These are phyloP conservation scores for Trichoderma lentiforme DNA, from an alignment of 2,329 filamentous ascomycete genomes.

Conservation along the genomic window DNA sequence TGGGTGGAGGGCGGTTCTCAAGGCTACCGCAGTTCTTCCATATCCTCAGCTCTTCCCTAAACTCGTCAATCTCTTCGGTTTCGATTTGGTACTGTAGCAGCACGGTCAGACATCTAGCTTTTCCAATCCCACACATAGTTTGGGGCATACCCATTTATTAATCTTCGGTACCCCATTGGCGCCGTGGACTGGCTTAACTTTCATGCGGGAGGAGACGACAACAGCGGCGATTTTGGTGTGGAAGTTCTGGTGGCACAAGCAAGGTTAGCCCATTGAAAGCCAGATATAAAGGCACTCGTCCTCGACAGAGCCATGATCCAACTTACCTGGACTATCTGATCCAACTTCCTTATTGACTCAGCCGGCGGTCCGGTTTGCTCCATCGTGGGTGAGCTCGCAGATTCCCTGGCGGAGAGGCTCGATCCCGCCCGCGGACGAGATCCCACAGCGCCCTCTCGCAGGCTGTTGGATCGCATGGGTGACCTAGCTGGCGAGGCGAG, in stretches of 20 bases:
- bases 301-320: background rate
- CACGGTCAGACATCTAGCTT: background rate
- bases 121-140: background rate
- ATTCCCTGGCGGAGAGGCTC: slow-evolving; percentile 40
- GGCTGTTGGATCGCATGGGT: slow-evolving; percentile 61
- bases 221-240: slow-evolving; percentile 83
- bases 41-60: slow-evolving; percentile 72
- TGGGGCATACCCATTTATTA: slow-evolving; percentile 77
- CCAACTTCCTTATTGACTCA: slow-evolving; percentile 75
- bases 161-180: slow-evolving; percentile 53
- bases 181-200: slow-evolving; percentile 53
- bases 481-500: slow-evolving; percentile 70
- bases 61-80: slow-evolving; percentile 86
- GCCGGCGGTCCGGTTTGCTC: slow-evolving; percentile 51
- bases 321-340: slow-evolving; percentile 84
- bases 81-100: slow-evolving; percentile 81
- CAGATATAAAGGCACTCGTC: background rate
- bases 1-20: slow-evolving; percentile 72
- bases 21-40: slow-evolving; percentile 81
- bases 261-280: background rate
- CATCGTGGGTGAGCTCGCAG: slow-evolving; percentile 47
- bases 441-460: slow-evolving; percentile 57
- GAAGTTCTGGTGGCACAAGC: slow-evolving; percentile 66
- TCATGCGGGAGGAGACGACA: slow-evolving; percentile 76
- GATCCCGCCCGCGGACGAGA: slow-evolving; percentile 44